These are phyloP conservation scores for Andrographis paniculata DNA, from an alignment of 305 asterid species.

Conservation along the genomic window DNA sequence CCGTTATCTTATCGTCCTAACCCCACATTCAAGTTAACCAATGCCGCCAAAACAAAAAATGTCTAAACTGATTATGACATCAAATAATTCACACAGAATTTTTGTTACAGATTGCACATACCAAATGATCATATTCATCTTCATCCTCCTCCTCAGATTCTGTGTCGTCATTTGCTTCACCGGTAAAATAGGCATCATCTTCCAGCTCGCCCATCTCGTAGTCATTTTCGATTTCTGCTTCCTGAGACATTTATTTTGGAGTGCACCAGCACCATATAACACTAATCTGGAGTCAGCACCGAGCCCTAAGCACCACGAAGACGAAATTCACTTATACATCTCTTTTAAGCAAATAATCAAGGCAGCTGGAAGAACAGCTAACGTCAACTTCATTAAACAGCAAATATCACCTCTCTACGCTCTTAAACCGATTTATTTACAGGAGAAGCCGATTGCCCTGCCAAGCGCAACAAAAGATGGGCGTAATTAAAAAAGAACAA, in stretches of 20 bases:
- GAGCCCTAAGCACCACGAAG: background rate
- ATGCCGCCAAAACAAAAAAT: slow-evolving; percentile 2
- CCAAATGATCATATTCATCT: slow-evolving; percentile 38
- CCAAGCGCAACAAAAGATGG: background rate
- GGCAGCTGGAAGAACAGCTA: background rate
- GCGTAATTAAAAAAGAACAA: slow-evolving; percentile 5
- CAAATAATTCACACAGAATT: background rate
- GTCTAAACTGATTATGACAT: background rate
- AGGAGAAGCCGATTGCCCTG: no score
- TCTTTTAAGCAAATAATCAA: background rate
- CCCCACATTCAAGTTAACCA: slow-evolving; percentile 20
- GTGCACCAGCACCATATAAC: slow-evolving; percentile 17
- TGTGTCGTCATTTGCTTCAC: slow-evolving; percentile 29
- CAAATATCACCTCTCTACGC: no score
- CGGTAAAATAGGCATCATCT: slow-evolving; percentile 32
- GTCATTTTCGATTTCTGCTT: slow-evolving; percentile 28
- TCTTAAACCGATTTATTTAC: no score
- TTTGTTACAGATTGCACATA: slow-evolving; percentile 17
- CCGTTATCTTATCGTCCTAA: slow-evolving; percentile 37
- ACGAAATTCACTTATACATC: background rate
- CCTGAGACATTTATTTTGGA: slow-evolving; percentile 21
- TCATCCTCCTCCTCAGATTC: slow-evolving; percentile 41
- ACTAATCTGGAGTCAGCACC: slow-evolving; percentile 11
- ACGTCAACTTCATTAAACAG: background rate
- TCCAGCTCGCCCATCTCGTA: slow-evolving; percentile 34